Evolutionary conservation across 1,284 basidiomycete species (phyloP).

Genomic region (Peniophora sp.): DNA sequence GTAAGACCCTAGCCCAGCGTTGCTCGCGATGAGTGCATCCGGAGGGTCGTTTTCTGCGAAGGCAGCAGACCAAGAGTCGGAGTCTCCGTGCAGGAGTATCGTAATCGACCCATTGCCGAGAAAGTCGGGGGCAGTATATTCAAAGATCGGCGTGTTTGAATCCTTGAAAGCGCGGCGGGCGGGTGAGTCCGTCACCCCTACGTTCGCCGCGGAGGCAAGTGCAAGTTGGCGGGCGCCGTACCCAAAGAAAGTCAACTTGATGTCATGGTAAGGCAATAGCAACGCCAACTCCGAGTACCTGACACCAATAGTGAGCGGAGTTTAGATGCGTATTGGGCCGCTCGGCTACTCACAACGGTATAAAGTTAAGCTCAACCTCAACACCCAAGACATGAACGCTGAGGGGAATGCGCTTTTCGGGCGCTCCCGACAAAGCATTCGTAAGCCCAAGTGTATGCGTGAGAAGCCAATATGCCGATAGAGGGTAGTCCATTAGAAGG

Average conservation of each 20-base stretch:
- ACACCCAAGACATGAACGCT: constrained; percentile 28
- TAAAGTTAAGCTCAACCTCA: constrained; percentile 34
- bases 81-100: constrained; percentile 23
- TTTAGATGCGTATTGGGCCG: neutral
- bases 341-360: constrained; percentile 27
- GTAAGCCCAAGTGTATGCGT: constrained; percentile 24
- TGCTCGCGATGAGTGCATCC: constrained; percentile 28
- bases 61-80: constrained; percentile 21
- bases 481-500: constrained; percentile 31
- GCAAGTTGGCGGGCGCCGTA: constrained; percentile 22
- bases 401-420: constrained; percentile 18
- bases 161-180: constrained; percentile 18
- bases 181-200: constrained; percentile 5
- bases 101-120: constrained; percentile 14
- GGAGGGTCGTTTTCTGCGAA: constrained; percentile 14
- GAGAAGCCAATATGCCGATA: constrained; percentile 29
- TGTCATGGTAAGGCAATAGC: constrained; percentile 31
- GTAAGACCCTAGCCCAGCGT: constrained; percentile 31
- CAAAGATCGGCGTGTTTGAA: constrained; percentile 23
- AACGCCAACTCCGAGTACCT: constrained; percentile 35
- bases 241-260: constrained; percentile 30
- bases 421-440: constrained; percentile 16
- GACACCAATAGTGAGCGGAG: neutral
- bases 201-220: constrained; percentile 13
- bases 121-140: constrained; percentile 25